Base-by-base conservation (phyloP, 768 basidiomycete genomes). In the Pleurotus tuoliensis region DNA sequence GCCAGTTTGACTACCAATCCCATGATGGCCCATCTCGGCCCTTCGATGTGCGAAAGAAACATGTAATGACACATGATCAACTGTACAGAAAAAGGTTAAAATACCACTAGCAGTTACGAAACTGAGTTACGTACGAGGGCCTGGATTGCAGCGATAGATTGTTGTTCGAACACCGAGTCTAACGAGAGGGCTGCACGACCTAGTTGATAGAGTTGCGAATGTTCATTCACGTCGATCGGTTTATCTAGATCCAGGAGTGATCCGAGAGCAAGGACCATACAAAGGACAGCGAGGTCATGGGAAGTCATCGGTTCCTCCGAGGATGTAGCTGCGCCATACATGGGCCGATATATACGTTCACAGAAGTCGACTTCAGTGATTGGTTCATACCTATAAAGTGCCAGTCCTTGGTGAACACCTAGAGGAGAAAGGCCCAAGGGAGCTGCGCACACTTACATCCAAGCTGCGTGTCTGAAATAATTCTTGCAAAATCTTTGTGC, bases 1-100 rank as follows among this genome's bases (percentile, higher is more conserved):
- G 85, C 83, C 61, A 88, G 68, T 68, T 88, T 88, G 24, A 86
- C 83, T 18, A 82, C 80, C 27, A 88, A 75, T 47, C 87, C 87
- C 84, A 87, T 86, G 50, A 84, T 69, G 24, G 83, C 79, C 87
- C 87, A 88, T 59, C 86, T 74, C 24, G 84, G 80, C 22, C 79
- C 79, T 50, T 82, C 82, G 66, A 77, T 76, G 60, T 79, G 77
- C 16, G 73, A 69, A 53, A 79, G 63, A 59, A 81, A 80, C 77
- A 80, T 78, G 61, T 76, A 80, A 57, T 79, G 78, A 56, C 75
- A 76, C 73, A 79, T 86, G 47, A 88, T 65, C 11, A 88, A 66
- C 86, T 88, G 59, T 38, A 34, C 30, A 11, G 30, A 34, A 34
- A 8, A 11, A 34, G 11, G 11, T 34, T 34, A 34, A 9, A 34